Evolutionary conservation across 768 basidiomycete species (phyloP), one percentile per base, ranked within the genome.

Genomic region (Trametes cinnabarina): DNA sequence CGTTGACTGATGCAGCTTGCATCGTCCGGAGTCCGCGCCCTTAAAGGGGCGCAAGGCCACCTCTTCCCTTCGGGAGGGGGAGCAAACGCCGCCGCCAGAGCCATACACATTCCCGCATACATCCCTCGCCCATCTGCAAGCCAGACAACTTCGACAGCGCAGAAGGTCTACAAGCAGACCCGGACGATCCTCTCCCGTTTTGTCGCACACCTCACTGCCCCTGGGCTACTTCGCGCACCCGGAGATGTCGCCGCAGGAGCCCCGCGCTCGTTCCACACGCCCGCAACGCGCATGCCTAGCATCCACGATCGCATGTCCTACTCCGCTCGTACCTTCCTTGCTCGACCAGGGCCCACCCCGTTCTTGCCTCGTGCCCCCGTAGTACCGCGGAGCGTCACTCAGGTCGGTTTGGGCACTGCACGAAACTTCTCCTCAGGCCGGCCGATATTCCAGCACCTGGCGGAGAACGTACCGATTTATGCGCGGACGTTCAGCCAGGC

Each of bases 401-500:
- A 90, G 60, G 81, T 94, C 20, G 92, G 92, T 4, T 76, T 94
- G 3, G 88, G 89, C 35, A 80, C 82, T 0, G 88, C 86, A 0
- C 77, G 92, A 35, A 89, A 84, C 65, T 94, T 94, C 70, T 84
- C 85, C 22, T 82, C 85, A 3, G 80, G 78, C 11, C 83, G 87
- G 2, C 87, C 88, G 3, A 79, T 92, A 42, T 92, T 93, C 76
- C 85, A 91, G 69, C 85, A 88, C 68, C 70, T 94, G 40, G 83
- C 84, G 2, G 82, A 92, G 68, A 73, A 73, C 51, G 84, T 90
- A 0, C 92, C 92, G 7, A 73, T 94, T n/a, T 79, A 83, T 1
- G 82, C 81, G 9, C 81, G 92, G 25, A 86, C 92, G 3, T 74
- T 92, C 41, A 84, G 83, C 68, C 87, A 92, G 68, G 84, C 82